Percentiles rank a stretch among this genome's conserved stretches.
Conservation (phyloP, 345 rosid genomes). For the Arabidopsis suecica region DNA sequence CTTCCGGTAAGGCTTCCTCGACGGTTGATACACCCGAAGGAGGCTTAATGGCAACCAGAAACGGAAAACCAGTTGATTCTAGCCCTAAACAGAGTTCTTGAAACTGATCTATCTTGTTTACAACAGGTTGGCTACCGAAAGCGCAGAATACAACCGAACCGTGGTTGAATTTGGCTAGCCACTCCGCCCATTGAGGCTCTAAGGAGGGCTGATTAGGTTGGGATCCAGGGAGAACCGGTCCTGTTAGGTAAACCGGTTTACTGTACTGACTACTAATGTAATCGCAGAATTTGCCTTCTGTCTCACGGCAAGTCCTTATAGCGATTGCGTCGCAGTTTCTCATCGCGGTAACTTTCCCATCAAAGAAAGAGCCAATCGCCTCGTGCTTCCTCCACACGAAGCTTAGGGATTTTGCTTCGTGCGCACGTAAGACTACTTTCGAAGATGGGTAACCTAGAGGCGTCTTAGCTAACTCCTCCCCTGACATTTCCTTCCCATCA, state of each 20-base stretch:
- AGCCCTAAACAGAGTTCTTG: constrained; percentile 71
- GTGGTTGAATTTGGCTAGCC: constrained; percentile 57
- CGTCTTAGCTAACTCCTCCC: constrained; percentile 52
- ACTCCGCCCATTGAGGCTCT: constrained; percentile 61
- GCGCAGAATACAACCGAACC: constrained; percentile 68
- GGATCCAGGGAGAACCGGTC: constrained; percentile 58
- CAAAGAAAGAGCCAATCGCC: constrained; percentile 57
- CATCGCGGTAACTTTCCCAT: constrained; percentile 50
- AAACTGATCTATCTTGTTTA: constrained; percentile 58
- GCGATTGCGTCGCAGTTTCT: constrained; percentile 61
- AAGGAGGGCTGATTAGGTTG: constrained; percentile 23
- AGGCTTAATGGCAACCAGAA: constrained; percentile 61
- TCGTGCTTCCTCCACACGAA: constrained; percentile 60
- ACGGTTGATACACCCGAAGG: constrained; percentile 57
- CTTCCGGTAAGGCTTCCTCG: constrained; percentile 75
- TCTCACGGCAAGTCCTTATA: constrained; percentile 71
- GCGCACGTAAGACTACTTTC: constrained; percentile 51
- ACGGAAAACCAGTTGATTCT: constrained; percentile 62
- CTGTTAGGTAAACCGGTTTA: constrained; percentile 59
- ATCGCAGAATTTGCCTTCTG: constrained; percentile 64
- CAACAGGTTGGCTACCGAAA: constrained; percentile 67
- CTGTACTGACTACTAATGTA: constrained; percentile 57
- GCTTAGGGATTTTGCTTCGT: constrained; percentile 50
- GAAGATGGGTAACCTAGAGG: constrained; percentile 73
- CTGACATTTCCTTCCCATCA: constrained; percentile 46